Conservation (phyloP, 2,329 filamentous ascomycete genomes). For the Epichloe gansuensis region DNA sequence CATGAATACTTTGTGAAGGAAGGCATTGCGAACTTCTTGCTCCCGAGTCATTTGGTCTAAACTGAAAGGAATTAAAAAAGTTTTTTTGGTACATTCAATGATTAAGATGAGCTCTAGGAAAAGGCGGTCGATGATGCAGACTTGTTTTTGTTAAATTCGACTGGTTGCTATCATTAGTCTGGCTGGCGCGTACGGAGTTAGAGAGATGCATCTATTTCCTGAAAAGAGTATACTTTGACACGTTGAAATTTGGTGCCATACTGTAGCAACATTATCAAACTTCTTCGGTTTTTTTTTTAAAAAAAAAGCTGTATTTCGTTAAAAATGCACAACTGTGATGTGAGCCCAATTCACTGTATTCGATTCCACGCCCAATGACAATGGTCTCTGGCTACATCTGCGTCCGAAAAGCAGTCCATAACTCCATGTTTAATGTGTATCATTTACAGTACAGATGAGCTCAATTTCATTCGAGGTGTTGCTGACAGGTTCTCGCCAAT, state of each 20-base stretch:
- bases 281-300: background rate
- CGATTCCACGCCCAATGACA: background rate
- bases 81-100: background rate
- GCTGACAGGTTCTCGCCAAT: conserved; percentile 4
- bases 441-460: conserved; percentile 6
- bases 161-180: background rate
- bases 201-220: background rate
- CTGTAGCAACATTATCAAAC: background rate
- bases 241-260: background rate
- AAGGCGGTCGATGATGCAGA: background rate
- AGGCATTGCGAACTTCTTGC: conserved; percentile 89
- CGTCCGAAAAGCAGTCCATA: conserved; percentile 3
- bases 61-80: background rate
- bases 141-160: background rate
- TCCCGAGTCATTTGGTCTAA: conserved; percentile 76
- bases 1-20: conserved; percentile 93
- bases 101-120: background rate
- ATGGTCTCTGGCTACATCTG: background rate
- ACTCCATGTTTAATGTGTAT: conserved; percentile 10
- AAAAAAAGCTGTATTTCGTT: no score
- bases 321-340: background rate
- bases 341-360: background rate
- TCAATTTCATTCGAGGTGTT: background rate
- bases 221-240: background rate
- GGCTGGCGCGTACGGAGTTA: conserved; percentile 3